These are phyloP conservation scores for Tulasnella sp. DNA, from an alignment of 768 basidiomycete genomes.

Conservation along the genomic window DNA sequence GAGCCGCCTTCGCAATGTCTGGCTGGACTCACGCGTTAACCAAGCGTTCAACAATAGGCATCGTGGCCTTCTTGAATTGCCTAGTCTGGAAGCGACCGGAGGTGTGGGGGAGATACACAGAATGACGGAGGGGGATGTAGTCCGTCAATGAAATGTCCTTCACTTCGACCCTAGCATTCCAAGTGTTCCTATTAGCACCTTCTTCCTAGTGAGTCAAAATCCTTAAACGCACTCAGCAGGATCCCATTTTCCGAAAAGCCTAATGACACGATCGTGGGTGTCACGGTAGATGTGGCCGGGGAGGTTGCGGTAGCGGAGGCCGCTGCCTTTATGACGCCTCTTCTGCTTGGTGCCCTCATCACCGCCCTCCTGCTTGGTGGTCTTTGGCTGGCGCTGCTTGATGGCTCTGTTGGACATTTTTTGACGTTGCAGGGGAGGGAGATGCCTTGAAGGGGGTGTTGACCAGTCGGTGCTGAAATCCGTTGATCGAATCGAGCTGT, in stretches of 20 bases:
- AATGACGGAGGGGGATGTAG: slow-evolving; percentile 98
- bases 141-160: slow-evolving; percentile 98
- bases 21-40: slow-evolving; percentile 94
- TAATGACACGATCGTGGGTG: slow-evolving; percentile 60
- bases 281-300: slow-evolving; percentile 72
- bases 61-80: slow-evolving; percentile 99
- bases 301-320: slow-evolving; percentile 28
- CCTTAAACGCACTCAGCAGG: slow-evolving; percentile 71
- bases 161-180: slow-evolving; percentile 70
- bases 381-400: no score
- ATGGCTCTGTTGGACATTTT: no score
- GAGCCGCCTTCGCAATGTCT: background rate
- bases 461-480: no score
- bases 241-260: slow-evolving; percentile 99
- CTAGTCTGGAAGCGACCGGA: slow-evolving; percentile 99
- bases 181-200: background rate
- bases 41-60: slow-evolving; percentile 99
- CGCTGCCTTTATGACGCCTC: background rate
- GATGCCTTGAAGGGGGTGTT: no score
- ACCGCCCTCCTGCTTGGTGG: background rate
- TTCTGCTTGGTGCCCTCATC: background rate
- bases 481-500: no score
- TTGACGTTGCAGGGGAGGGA: no score
- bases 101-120: slow-evolving; percentile 96
- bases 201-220: background rate